Evolutionary conservation across 495 filamentous ascomycete genomes (phyloP).

Genomic region (Neurospora terricola): DNA sequence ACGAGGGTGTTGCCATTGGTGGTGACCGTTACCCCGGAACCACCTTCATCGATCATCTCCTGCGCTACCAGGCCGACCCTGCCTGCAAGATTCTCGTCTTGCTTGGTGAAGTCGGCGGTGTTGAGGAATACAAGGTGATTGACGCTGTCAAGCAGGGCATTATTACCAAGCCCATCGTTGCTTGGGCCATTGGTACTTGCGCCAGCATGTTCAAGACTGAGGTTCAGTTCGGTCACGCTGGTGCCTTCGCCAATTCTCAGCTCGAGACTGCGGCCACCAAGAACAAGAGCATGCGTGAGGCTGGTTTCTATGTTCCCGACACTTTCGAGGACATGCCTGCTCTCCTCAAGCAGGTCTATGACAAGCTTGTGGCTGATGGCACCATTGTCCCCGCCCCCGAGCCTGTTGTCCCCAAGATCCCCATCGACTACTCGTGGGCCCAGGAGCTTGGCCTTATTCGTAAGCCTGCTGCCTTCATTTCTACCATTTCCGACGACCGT

Average conservation of each 20-base stretch:
- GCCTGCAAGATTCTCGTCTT: slow-evolving; percentile 94
- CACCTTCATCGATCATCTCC: slow-evolving; percentile 96
- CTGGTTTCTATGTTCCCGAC: slow-evolving; percentile 81
- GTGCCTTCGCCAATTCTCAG: slow-evolving; percentile 96
- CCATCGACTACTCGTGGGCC: slow-evolving; percentile 99
- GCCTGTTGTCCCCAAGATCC: slow-evolving; percentile 94
- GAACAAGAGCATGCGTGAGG: slow-evolving; percentile 93
- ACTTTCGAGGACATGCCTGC: slow-evolving; percentile 93
- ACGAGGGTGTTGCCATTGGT: slow-evolving; percentile 98
- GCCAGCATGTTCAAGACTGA: slow-evolving; percentile 99
- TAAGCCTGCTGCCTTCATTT: slow-evolving; percentile 99
- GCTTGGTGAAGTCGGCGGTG: slow-evolving; percentile 96
- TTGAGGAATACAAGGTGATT: slow-evolving; percentile 99
- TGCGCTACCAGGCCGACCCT: slow-evolving; percentile 89
- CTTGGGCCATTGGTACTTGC: slow-evolving; percentile 98
- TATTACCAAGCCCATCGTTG: slow-evolving; percentile 97
- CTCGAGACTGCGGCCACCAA: slow-evolving; percentile 93
- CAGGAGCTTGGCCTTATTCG: slow-evolving; percentile 98
- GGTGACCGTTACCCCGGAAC: slow-evolving; percentile 98
- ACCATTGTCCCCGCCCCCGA: slow-evolving; percentile 76
- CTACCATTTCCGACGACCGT: slow-evolving; percentile 98
- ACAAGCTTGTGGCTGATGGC: slow-evolving; percentile 73
- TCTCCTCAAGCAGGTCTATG: slow-evolving; percentile 66
- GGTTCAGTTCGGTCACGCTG: slow-evolving; percentile 98
- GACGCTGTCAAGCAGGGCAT: slow-evolving; percentile 88